These are phyloP conservation scores for Straminergon stramineum DNA, from an alignment of 225 moss, liverwort and hornwort genomes.

Conservation along the genomic window DNA sequence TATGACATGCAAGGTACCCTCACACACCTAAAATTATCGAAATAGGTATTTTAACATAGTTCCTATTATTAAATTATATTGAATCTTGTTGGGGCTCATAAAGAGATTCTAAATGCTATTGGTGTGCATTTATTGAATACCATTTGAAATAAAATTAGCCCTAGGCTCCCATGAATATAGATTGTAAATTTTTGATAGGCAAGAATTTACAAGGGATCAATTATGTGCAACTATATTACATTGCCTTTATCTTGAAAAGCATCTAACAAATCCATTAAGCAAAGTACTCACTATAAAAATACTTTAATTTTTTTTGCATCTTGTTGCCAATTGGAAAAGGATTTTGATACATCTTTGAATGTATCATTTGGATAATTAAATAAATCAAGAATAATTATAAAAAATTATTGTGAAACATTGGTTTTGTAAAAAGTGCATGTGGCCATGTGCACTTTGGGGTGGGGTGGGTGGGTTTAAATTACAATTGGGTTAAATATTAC, in stretches of 20 bases:
- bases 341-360: not conserved
- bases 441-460: not conserved
- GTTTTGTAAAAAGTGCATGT: not conserved
- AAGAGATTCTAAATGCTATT: not conserved
- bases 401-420: not conserved
- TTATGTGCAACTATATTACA: rapidly evolving
- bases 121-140: not conserved
- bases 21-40: not conserved
- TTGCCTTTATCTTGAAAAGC: not conserved
- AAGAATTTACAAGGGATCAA: not conserved
- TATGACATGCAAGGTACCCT: not conserved
- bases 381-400: no score
- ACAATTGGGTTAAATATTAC: not conserved
- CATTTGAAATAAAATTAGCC: not conserved
- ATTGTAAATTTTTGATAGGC: not conserved
- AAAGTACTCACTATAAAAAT: not conserved
- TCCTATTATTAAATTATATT: not conserved
- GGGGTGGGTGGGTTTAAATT: not conserved
- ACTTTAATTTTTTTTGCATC: not conserved
- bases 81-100: not conserved
- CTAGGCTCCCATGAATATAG: not conserved
- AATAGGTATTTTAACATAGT: not conserved
- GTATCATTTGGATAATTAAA: not conserved
- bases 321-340: not conserved
- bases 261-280: not conserved